These are phyloP conservation scores for Hypomontagnella submonticulosa DNA, from an alignment of 495 filamentous ascomycete species.

Conservation along the genomic window DNA sequence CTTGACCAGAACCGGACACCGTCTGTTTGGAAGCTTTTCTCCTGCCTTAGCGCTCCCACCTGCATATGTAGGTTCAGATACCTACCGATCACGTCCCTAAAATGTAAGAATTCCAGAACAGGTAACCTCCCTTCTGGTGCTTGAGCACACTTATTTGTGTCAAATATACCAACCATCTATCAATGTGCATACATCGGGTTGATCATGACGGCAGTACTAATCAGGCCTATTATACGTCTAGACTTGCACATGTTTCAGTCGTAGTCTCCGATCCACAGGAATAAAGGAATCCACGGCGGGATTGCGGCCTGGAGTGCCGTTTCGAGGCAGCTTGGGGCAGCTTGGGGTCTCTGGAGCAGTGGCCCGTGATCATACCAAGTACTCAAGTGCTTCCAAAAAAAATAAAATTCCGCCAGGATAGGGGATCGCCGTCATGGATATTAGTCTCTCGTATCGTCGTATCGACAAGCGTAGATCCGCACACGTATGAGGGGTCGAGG, in stretches of 20 bases:
- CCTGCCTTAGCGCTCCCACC: conserved; percentile 44
- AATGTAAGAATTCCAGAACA: conserved; percentile 23
- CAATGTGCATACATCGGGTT: conserved; percentile 5
- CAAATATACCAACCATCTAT: conserved; percentile 19
- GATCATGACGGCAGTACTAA: conserved; percentile 15
- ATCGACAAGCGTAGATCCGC: conserved; percentile 38
- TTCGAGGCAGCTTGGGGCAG: conserved; percentile 7
- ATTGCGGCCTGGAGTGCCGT: conserved; percentile 38
- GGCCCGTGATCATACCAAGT: conserved; percentile 33
- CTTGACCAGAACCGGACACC: conserved; percentile 36
- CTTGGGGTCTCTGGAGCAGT: conserved; percentile 7
- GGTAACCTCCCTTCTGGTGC: conserved; percentile 32
- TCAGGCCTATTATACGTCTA: conserved; percentile 19
- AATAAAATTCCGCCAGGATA: conserved; percentile 14
- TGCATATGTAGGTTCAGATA: conserved; percentile 29
- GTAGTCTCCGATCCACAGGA: conserved; percentile 23
- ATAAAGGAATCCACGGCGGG: conserved; percentile 32
- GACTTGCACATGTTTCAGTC: conserved; percentile 32
- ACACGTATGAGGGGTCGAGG: conserved; percentile 37
- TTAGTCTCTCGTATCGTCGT: conserved; percentile 29
- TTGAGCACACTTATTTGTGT: conserved; percentile 16
- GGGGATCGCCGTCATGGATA: conserved; percentile 38
- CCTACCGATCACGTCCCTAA: conserved; percentile 13
- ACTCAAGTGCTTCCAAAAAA: neutral
- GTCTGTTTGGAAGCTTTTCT: conserved; percentile 43